Conservation (phyloP, 2,329 filamentous ascomycete genomes). For the Alternaria triticina region DNA sequence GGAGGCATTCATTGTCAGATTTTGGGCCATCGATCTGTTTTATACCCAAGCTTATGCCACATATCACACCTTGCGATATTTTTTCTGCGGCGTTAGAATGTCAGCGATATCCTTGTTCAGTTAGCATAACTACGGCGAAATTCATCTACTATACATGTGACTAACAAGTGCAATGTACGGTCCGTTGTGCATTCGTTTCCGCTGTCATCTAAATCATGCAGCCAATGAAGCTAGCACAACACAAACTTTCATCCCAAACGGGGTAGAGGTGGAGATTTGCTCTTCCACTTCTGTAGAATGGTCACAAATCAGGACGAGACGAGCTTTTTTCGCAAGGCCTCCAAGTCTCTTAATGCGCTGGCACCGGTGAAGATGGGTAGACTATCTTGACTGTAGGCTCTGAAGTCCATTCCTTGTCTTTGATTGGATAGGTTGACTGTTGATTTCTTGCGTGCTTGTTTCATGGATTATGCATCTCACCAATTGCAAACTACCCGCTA, state of each 20-base stretch:
- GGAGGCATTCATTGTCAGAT: not conserved
- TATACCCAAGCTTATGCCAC: constrained; percentile 16
- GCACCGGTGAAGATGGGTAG: constrained; percentile 14
- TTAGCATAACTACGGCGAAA: not conserved
- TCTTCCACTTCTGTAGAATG: not conserved
- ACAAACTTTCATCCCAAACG: not conserved
- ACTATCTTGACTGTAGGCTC: not conserved
- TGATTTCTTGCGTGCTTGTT: not conserved
- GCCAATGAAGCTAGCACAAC: not conserved
- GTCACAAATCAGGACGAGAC: not conserved
- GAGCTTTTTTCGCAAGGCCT: not conserved
- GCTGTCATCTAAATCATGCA: not conserved
- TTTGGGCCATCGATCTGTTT: constrained; percentile 6
- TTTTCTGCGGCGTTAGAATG: constrained; percentile 5
- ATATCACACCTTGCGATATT: constrained; percentile 2
- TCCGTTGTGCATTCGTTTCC: not conserved
- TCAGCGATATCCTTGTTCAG: not conserved
- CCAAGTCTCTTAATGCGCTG: constrained; percentile 7
- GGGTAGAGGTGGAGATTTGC: not conserved
- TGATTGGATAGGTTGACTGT: not conserved
- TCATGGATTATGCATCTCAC: not conserved
- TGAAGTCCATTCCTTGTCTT: not conserved
- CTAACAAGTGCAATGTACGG: not conserved
- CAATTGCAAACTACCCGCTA: not conserved
- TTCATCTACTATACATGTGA: not conserved